Base-by-base conservation (phyloP, 441 rosid species). In the Erodium texanum region DNA sequence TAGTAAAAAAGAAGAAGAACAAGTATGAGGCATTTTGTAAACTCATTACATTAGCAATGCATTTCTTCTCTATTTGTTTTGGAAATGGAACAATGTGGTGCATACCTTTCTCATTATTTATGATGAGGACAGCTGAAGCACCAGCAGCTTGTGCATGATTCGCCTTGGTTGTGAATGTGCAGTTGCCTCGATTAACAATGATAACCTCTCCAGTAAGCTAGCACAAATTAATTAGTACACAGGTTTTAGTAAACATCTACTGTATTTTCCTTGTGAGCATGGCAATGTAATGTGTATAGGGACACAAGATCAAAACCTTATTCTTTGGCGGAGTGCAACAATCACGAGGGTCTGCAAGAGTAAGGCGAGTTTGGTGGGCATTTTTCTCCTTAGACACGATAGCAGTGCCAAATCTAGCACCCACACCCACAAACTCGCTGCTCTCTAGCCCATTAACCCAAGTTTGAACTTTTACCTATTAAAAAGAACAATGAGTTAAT, bases 391-490 rank as follows among this genome's bases (percentile, higher is more conserved):
- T 89, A 1, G 98, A 86, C 62, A 87, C 96, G 62, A 94, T 92
- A 24, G 85, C 70, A 38, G 76, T 80, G 65, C 99, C 99, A 59
- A 94, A 94, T 80, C 99, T 85, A 67, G 99, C 98, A 32, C 98
- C 98, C 7, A 94, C 97, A 0, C 99, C 99, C 7, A 94, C 99
- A 79, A 84, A 94, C 80, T 94, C 99, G n/a, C 75, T 89, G 69
- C 79, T 78, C 79, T 94, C 98, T 61, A 75, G n/a, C 71, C 89
- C 97, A 80, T 87, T 66, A 64, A 89, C 77, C 98, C 96, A 94
- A 7, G 99, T 94, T 73, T 92, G 99, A 70, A 94, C 90, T 94
- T 92, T 94, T 63, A 94, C 99, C 99, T 91, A 66, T 68, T 16
- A 70, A 66, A 73, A 75, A 24, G 11, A 69, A 12, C 22, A 18